Percentiles rank a stretch among this genome's conserved stretches.
Conservation (phyloP, 371 early-diverging fungal genomes). For the Lichtheimia hyalospora region DNA sequence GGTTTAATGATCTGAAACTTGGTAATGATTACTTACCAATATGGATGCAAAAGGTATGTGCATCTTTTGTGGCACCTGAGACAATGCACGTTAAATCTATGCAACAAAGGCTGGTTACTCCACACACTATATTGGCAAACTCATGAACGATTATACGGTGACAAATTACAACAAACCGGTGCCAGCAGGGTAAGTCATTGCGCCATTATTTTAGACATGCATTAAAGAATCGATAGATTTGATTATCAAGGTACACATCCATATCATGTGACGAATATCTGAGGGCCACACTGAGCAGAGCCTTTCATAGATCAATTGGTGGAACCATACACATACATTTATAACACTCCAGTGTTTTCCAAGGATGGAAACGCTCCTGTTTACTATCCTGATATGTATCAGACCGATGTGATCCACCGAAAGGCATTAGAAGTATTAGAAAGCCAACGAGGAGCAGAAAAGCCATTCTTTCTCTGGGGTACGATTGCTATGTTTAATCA, state of each 20-base stretch:
- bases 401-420: constrained; percentile 63
- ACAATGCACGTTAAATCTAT: neutral
- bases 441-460: constrained; percentile 32
- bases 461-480: constrained; percentile 62
- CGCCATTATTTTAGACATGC: neutral
- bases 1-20: constrained; percentile 45
- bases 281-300: neutral
- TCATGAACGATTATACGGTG: constrained; percentile 57
- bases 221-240: constrained; percentile 7
- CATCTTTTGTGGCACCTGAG: neutral
- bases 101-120: constrained; percentile 49
- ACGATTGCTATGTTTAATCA: constrained; percentile 2
- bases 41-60: constrained; percentile 20
- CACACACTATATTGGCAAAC: constrained; percentile 68
- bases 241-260: constrained; percentile 14
- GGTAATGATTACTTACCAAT: constrained; percentile 52
- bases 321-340: constrained; percentile 62
- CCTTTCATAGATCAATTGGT: constrained; percentile 51
- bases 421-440: constrained; percentile 55
- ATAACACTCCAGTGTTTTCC: constrained; percentile 58
- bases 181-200: constrained; percentile 31
- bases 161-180: constrained; percentile 41
- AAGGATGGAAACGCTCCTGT: constrained; percentile 56
- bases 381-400: constrained; percentile 49
- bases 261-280: neutral